phyloP scores from a whole-genome alignment of 768 basidiomycete genomes.

The Tricholoma flavovirens region DNA sequence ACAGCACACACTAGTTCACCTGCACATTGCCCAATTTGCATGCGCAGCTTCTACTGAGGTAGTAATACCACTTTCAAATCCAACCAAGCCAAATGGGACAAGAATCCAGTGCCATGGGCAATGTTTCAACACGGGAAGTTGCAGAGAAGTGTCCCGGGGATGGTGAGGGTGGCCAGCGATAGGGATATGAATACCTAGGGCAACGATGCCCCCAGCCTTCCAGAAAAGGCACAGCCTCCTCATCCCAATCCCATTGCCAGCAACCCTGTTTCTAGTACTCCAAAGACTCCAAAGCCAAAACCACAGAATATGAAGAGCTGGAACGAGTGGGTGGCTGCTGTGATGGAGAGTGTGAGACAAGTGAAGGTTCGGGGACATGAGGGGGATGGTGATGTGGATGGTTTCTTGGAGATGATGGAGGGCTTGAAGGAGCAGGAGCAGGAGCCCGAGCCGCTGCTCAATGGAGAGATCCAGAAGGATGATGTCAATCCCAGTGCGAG shows the following conservation, averaged over 20 bases:
- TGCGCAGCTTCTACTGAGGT: not conserved
- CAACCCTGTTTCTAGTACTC: not conserved
- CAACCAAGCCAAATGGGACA: too few relatives aligned
- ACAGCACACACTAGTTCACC: not conserved
- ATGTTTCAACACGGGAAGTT: too few relatives aligned
- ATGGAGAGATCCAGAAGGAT: not conserved
- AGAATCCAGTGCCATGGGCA: too few relatives aligned
- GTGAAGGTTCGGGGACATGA: not conserved
- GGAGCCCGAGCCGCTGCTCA: not conserved
- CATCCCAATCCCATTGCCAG: not conserved
- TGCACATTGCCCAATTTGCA: not conserved
- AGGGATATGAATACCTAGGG: too few relatives aligned
- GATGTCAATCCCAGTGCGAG: not conserved
- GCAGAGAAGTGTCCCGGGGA: too few relatives aligned
- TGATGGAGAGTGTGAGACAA: not conserved
- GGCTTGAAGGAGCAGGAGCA: not conserved
- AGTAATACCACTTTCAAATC: not conserved
- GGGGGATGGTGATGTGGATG: too few relatives aligned
- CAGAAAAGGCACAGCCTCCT: not conserved
- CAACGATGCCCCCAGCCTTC: too few relatives aligned
- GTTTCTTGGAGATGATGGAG: too few relatives aligned
- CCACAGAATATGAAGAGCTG: not conserved
- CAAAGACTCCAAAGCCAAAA: not conserved
- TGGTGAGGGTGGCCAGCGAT: too few relatives aligned
- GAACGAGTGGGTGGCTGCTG: not conserved